A percentile compares a stretch with the other conserved stretches of the same genome.
Evolutionary conservation across 1,284 basidiomycete genomes (phyloP).

Genomic region (Microbotryum lychnidis-dioicae): DNA sequence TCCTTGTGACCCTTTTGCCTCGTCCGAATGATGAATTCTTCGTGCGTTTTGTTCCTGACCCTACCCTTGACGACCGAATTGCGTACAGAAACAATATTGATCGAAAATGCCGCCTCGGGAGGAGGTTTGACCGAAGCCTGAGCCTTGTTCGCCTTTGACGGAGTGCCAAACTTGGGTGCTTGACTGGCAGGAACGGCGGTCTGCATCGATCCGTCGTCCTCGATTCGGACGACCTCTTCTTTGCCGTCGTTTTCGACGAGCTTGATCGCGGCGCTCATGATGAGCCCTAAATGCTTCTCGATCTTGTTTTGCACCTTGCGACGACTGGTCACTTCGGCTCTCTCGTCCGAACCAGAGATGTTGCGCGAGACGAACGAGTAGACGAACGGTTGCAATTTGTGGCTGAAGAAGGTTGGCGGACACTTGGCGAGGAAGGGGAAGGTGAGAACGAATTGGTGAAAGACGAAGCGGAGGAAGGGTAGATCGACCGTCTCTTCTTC

Average conservation of each 20-base stretch:
- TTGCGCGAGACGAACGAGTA: slow-evolving; percentile 70
- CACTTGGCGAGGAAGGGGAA: slow-evolving; percentile 82
- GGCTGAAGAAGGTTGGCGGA: slow-evolving; percentile 77
- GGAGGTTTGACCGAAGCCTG: not conserved
- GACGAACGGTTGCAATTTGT: slow-evolving; percentile 86
- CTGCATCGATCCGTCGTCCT: slow-evolving; percentile 35
- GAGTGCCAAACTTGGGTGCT: slow-evolving; percentile 16
- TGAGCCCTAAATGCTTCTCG: slow-evolving; percentile 72
- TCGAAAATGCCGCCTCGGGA: slow-evolving; percentile 52
- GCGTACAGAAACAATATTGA: slow-evolving; percentile 80
- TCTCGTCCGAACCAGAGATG: slow-evolving; percentile 53
- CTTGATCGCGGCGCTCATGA: slow-evolving; percentile 72
- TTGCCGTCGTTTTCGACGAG: slow-evolving; percentile 52
- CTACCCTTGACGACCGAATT: slow-evolving; percentile 70
- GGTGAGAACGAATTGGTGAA: slow-evolving; percentile 80
- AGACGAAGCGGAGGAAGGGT: slow-evolving; percentile 78
- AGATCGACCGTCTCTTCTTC: slow-evolving; percentile 49
- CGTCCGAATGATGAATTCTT: slow-evolving; percentile 95
- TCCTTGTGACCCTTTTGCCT: slow-evolving; percentile 62
- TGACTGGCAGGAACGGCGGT: slow-evolving; percentile 64
- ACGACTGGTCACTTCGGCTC: slow-evolving; percentile 52
- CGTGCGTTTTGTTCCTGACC: slow-evolving; percentile 71
- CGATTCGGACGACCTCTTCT: slow-evolving; percentile 80
- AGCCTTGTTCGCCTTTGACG: not conserved
- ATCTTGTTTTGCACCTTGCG: slow-evolving; percentile 61